Percentiles rank a stretch among this genome's conserved stretches.
These are phyloP conservation scores for Fusarium odoratissimum DNA, from an alignment of 2,329 filamentous ascomycete genomes.

Conservation along the genomic window DNA sequence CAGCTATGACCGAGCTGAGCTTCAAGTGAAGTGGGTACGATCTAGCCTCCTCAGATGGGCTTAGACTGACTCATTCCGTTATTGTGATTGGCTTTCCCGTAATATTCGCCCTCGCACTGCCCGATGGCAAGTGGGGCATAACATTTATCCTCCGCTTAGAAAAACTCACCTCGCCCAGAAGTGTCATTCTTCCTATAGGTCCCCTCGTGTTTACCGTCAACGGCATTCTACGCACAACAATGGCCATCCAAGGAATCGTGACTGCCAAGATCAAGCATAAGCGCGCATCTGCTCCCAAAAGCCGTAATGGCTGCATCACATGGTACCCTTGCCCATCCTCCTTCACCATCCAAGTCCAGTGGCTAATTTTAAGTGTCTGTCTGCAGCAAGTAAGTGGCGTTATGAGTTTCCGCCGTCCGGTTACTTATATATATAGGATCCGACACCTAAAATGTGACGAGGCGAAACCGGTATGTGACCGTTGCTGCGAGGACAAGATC, in stretches of 20 bases:
- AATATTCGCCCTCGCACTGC: not conserved
- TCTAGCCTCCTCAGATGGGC: too few relatives aligned
- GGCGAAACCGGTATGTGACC: not conserved
- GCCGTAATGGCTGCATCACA: not conserved
- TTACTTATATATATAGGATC: not conserved
- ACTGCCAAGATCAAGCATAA: not conserved
- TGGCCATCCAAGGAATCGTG: not conserved
- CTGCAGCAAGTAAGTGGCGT: not conserved
- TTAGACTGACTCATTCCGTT: fast-evolving
- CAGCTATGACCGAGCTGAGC: too few relatives aligned
- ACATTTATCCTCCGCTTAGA: not conserved
- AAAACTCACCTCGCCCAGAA: not conserved
- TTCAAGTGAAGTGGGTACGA: too few relatives aligned
- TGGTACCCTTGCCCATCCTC: not conserved
- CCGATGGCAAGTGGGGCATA: fast-evolving
- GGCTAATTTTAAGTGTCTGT: not conserved
- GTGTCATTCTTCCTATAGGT: not conserved
- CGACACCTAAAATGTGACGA: not conserved
- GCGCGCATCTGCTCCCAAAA: not conserved
- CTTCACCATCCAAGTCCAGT: not conserved
- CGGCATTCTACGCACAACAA: not conserved
- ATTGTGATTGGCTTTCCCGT: not conserved
- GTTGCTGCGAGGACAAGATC: not conserved
- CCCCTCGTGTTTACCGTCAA: not conserved
- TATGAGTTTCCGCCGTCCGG: fast-evolving